Percentiles rank a stretch among this genome's conserved stretches.
phyloP scores from a whole-genome alignment of 2,329 filamentous ascomycete genomes.

The Rutstroemia sp. region DNA sequence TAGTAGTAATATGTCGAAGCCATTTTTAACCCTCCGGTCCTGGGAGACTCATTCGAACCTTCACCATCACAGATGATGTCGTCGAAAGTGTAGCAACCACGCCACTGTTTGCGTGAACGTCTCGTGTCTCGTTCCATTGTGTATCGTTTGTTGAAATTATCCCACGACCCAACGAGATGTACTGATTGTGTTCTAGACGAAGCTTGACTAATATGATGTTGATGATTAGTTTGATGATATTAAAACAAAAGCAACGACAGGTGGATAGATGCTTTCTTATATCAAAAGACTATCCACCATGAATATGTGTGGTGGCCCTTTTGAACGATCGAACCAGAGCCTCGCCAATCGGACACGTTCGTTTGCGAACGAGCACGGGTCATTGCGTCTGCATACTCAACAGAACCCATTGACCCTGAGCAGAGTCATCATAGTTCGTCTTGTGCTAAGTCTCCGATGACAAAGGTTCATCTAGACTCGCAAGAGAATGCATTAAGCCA shows the following conservation, averaged over 20 bases:
- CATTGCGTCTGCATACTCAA: not conserved
- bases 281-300: not conserved
- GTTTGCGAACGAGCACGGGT: not conserved
- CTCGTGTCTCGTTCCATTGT: conserved; percentile 73
- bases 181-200: conserved; percentile 59
- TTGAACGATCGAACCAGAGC: not conserved
- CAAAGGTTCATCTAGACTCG: not conserved
- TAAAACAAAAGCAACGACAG: not conserved
- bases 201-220: conserved; percentile 42
- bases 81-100: conserved; percentile 78
- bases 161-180: conserved; percentile 85
- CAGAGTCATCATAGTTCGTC: not conserved
- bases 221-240: conserved; percentile 1
- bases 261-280: not conserved
- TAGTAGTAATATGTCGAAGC: conserved; percentile 94
- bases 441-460: not conserved
- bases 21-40: conserved; percentile 81
- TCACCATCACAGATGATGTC: conserved; percentile 77
- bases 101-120: conserved; percentile 71
- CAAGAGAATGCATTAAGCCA: not conserved
- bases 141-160: conserved; percentile 79
- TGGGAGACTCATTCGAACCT: conserved; percentile 43
- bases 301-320: not conserved
- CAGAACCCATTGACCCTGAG: no score
- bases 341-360: not conserved